Evolutionary conservation across 2,329 filamentous ascomycete genomes (phyloP).

Genomic region (Scytalidium sp.): DNA sequence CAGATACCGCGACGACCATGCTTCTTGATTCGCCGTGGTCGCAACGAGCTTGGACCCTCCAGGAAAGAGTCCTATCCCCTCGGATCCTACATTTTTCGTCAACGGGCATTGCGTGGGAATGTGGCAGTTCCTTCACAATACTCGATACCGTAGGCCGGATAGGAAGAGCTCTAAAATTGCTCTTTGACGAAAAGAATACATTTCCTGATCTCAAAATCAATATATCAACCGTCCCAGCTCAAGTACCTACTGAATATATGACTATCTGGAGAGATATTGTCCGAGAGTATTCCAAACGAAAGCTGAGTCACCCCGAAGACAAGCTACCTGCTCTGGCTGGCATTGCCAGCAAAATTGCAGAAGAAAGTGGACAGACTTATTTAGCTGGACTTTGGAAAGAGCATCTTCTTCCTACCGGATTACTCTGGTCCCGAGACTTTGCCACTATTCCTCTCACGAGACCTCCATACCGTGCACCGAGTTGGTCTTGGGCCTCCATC

Average conservation of each 20-base stretch:
- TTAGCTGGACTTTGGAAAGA: constrained; percentile 10
- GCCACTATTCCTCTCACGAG: background rate
- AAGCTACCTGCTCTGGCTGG: constrained; percentile 14
- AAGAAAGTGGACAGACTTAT: constrained; percentile 3
- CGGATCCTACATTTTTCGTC: constrained; percentile 1
- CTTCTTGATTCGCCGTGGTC: background rate
- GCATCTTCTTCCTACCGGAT: background rate
- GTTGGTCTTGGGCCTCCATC: constrained; percentile 10
- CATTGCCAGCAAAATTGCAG: constrained; percentile 7
- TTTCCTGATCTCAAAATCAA: background rate
- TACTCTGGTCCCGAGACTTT: background rate
- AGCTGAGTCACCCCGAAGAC: constrained; percentile 8
- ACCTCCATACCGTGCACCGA: constrained; percentile 9
- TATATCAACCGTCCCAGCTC: background rate
- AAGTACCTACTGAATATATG: background rate
- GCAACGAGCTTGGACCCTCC: constrained; percentile 4
- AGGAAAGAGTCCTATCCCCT: constrained; percentile 4
- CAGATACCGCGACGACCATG: background rate
- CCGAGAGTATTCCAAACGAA: constrained; percentile 8
- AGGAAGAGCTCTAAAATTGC: background rate
- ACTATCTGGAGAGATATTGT: background rate
- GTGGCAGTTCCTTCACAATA: background rate
- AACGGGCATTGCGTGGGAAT: background rate
- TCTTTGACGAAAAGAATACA: background rate
- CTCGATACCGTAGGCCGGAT: background rate